phyloP scores from a whole-genome alignment of 1,284 basidiomycete species.

The Agroathelia rolfsii region DNA sequence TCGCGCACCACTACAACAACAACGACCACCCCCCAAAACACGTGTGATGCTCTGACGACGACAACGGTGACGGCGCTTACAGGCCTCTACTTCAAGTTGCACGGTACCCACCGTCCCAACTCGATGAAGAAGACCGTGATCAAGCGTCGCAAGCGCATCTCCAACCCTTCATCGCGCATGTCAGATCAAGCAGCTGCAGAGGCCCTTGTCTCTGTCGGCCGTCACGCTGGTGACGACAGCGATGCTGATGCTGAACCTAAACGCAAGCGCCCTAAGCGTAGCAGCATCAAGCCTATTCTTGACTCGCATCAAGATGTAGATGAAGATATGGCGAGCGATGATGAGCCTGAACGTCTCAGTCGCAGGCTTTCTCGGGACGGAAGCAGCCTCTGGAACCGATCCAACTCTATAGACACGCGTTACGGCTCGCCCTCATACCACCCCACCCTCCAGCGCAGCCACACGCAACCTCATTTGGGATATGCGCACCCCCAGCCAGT shows the following conservation, averaged over 20 bases:
- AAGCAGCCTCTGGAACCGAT: too few species aligned
- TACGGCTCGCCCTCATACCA: slow-evolving; percentile 1
- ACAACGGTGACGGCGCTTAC: slow-evolving; percentile 11
- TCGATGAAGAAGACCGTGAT: slow-evolving; percentile 99
- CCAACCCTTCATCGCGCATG: slow-evolving; percentile 64
- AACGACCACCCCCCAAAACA: background rate
- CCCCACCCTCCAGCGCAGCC: slow-evolving; percentile 17
- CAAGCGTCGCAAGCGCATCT: slow-evolving; percentile 93
- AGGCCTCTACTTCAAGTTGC: slow-evolving; percentile 97
- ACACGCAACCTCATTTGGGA: slow-evolving; percentile 20
- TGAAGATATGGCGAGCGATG: slow-evolving; percentile 33
- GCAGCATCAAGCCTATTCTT: slow-evolving; percentile 21
- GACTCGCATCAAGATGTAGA: slow-evolving; percentile 37
- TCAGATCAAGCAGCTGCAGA: slow-evolving; percentile 78
- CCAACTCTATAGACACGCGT: too few species aligned
- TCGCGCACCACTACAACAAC: too few species aligned
- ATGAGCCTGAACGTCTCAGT: slow-evolving; percentile 32
- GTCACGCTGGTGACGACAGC: slow-evolving; percentile 46
- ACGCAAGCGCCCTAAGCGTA: slow-evolving; percentile 40
- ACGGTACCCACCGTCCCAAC: slow-evolving; percentile 93
- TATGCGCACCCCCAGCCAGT: slow-evolving; percentile 22
- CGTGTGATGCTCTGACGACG: too few species aligned
- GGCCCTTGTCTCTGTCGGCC: slow-evolving; percentile 69
- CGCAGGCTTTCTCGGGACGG: too few species aligned
- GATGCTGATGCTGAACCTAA: slow-evolving; percentile 46